Evolutionary conservation across 2,329 filamentous ascomycete species (phyloP).

Genomic region (Calonectria pseudoreteaudii): DNA sequence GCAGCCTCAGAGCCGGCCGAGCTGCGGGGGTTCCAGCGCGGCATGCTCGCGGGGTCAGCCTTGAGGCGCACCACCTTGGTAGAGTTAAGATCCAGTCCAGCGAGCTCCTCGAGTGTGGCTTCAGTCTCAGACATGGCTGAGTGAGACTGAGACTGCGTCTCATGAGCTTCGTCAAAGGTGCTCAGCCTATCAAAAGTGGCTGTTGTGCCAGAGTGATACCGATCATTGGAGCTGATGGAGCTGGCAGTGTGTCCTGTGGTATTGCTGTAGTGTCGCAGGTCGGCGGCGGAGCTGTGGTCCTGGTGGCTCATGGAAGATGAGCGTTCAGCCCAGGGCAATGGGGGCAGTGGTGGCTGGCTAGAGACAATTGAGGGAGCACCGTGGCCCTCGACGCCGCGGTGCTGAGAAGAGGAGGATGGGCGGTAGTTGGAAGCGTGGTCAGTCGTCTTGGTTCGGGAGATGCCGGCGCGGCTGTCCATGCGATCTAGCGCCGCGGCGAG

Average conservation of each 20-base stretch:
- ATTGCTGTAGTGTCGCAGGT: slow-evolving; percentile 29
- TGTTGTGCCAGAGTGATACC: slow-evolving; percentile 42
- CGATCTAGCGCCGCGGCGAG: slow-evolving; percentile 72
- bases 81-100: slow-evolving; percentile 54
- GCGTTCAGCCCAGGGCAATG: slow-evolving; percentile 41
- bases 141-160: slow-evolving; percentile 37
- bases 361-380: background rate
- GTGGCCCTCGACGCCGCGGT: slow-evolving; percentile 38
- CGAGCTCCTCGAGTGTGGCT: slow-evolving; percentile 46
- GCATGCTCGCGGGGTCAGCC: slow-evolving; percentile 63
- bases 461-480: slow-evolving; percentile 42
- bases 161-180: slow-evolving; percentile 46
- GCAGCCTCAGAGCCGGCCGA: slow-evolving; percentile 55
- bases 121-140: slow-evolving; percentile 42
- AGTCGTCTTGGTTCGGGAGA: slow-evolving; percentile 33
- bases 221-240: slow-evolving; percentile 47
- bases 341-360: slow-evolving; percentile 40
- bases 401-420: slow-evolving; percentile 39
- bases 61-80: slow-evolving; percentile 60
- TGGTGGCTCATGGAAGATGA: slow-evolving; percentile 31
- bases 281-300: slow-evolving; percentile 25
- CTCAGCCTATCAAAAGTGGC: slow-evolving; percentile 43
- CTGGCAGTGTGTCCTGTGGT: slow-evolving; percentile 39
- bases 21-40: slow-evolving; percentile 63
- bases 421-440: slow-evolving; percentile 36